phyloP scores from a whole-genome alignment of 257 asterid genomes.

The Penstemon davidsonii region DNA sequence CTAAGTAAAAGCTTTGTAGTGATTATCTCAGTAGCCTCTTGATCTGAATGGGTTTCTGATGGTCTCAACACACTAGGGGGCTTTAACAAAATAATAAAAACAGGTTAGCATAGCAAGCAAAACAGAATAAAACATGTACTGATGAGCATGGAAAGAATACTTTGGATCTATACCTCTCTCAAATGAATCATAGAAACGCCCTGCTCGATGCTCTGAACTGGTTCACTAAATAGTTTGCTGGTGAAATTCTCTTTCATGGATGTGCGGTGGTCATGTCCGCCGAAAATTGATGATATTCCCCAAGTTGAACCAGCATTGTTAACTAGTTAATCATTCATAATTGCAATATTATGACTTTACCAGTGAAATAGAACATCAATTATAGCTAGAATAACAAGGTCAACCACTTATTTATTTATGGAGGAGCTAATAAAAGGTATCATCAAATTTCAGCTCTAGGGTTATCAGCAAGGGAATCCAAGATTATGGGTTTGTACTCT shows the following conservation, averaged over 20 bases:
- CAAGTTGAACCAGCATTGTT: slow-evolving; percentile 64
- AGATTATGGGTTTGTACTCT: slow-evolving; percentile 2
- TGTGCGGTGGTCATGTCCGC: slow-evolving; percentile 60
- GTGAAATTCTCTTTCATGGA: slow-evolving; percentile 55
- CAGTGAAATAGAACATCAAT: not conserved
- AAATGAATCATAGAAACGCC: slow-evolving; percentile 67
- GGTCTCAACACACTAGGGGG: slow-evolving; percentile 87
- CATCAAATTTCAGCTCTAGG: slow-evolving; percentile 1
- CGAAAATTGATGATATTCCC: slow-evolving; percentile 96
- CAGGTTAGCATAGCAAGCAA: slow-evolving; percentile 22
- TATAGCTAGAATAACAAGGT: slow-evolving; percentile 1
- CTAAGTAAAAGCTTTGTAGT: slow-evolving; percentile 62
- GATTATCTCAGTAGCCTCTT: slow-evolving; percentile 65
- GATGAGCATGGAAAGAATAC: slow-evolving; percentile 10
- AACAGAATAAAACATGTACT: slow-evolving; percentile 2
- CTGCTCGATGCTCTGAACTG: slow-evolving; percentile 57
- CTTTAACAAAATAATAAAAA: slow-evolving; percentile 37
- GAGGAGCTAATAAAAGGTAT: slow-evolving; percentile 21
- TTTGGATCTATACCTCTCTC: slow-evolving; percentile 56
- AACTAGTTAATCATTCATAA: slow-evolving; percentile 39
- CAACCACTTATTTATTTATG: slow-evolving; percentile 3
- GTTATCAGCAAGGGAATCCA: not conserved
- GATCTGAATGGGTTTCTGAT: slow-evolving; percentile 69
- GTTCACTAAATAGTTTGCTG: slow-evolving; percentile 54
- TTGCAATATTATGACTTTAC: slow-evolving; percentile 21